Evolutionary conservation across 2,329 filamentous ascomycete genomes (phyloP), one percentile per base, ranked within the genome.

Genomic region (Aureobasidium mangrovei): DNA sequence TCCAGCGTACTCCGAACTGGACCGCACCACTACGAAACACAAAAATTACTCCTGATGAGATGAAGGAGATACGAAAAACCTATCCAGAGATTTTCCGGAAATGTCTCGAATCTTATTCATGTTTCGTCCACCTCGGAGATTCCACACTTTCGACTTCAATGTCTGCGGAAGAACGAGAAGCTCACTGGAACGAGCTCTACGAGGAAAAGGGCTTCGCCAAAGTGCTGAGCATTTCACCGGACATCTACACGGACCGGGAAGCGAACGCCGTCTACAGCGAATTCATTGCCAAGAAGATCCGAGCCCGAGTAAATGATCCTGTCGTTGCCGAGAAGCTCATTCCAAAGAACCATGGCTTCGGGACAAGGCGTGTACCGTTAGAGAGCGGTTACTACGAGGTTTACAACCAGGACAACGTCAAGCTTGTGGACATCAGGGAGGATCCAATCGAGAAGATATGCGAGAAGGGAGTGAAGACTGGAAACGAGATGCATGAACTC

Each of bases 301-400:
- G 67, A 10, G 43, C 52, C 29, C 58, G 59, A 4, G 60, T 67
- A 35, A 60, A 65, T 39, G 72, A 81, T 59, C 69, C 76, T 58
- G 64, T 65, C 51, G 76, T 81, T 7, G 76, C 75, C 65, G 69
- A 74, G 53, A 70, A 72, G 26, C 63, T 81, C 10, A 78, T 80
- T 41, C 78, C 78, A 0, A 64, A 71, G 72, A 58, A 69, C 74
- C 54, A 68, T 76, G 40, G 70, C 78, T 60, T 80, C 28, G 61
- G 60, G 1, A 61, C 57, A 10, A 55, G 56, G 31, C 49, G 61
- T n/a, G 58, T 62, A 1, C 60, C 66, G 0, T 67, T 79, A 0
- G 77, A 80, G 57, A 65, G 73, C 33, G 64, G 68, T 39, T 79
- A 76, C 60, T 80, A 74, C 58, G 77, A 80, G 56, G 67, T 71